phyloP scores from a whole-genome alignment of 495 filamentous ascomycete species.

The Podospora pseudocomata region DNA sequence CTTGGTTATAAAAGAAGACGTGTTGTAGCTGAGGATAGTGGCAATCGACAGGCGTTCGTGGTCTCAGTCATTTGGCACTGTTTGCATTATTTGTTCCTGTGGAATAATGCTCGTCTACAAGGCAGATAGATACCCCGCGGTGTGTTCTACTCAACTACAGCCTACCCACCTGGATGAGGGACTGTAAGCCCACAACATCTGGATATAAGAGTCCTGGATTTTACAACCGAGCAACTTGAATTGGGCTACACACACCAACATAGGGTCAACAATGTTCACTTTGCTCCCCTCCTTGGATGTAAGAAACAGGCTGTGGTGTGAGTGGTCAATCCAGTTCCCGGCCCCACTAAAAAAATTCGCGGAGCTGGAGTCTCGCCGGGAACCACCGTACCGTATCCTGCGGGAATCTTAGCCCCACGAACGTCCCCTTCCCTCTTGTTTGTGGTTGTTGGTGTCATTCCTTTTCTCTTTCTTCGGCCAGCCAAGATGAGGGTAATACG shows the following conservation, averaged over 20 bases:
- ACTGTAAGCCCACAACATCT: background rate
- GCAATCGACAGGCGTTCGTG: background rate
- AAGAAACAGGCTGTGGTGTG: background rate
- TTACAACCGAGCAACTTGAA: background rate
- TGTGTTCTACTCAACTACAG: background rate
- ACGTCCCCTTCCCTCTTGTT: background rate
- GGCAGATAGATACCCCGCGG: background rate
- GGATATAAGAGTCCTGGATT: background rate
- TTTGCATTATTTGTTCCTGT: background rate
- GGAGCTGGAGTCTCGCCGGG: conserved; percentile 16
- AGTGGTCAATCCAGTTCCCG: background rate
- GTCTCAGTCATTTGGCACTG: background rate
- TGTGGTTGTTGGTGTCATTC: conserved; percentile 24
- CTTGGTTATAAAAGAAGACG: background rate
- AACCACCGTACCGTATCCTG: conserved; percentile 2
- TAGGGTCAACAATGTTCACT: background rate
- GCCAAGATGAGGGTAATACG: conserved; percentile 45
- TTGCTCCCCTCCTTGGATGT: background rate
- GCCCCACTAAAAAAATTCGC: conserved; percentile 39
- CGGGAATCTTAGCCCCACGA: background rate
- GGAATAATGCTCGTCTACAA: too few species aligned
- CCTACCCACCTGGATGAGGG: background rate
- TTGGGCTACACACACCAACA: background rate
- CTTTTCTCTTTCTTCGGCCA: conserved; percentile 21
- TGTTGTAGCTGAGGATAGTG: background rate